Evolutionary conservation across 495 filamentous ascomycete genomes (phyloP), one percentile per base, ranked within the genome.

Genomic region (Penicillium pancosmium): DNA sequence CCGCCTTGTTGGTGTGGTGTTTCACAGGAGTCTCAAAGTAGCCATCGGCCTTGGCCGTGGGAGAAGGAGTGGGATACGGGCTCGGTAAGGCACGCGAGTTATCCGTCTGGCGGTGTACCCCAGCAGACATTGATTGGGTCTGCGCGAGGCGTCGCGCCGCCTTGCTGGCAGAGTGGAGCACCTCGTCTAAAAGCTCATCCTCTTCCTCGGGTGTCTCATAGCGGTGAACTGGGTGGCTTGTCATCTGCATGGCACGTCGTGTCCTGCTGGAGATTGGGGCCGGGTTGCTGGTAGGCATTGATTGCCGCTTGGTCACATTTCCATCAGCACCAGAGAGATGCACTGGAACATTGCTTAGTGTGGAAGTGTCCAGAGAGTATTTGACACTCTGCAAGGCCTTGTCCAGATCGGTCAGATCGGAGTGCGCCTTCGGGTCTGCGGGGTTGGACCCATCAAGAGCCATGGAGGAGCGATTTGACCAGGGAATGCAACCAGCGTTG

Each of bases 191-290:
- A 12, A 98, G 83, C 72, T 99, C 94, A 60, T 98, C 94, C 66
- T 98, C 92, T 72, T 99, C 94, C 67, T 97, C 92, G 1, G 95
- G 91, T 4, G 92, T 95, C 73, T 98, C 95, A 68, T 97, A 96
- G 50, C 83, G 84, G 65, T 93, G 89, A 50, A 79, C 78, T 13
- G 86, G 87, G 58, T 91, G 85, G 23, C 86, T 86, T 33, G 91
- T 87, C 57, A 86, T 80, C 58, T 92, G 89, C 65, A 93, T 79
- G 23, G 91, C 88, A 61, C 93, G 83, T 57, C 94, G 82, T 10
- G 92, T 96, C 57, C 93, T 81, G 70, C 89, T 92, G 4, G 92
- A 93, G 55, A 92, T 83, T 5, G 92, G 90, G 1, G 82, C 84
- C 44, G 73, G 69, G 15, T 71, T 79, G 50, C 78, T 78, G 27